Evolutionary conservation across 148 eudicot species (phyloP), one percentile per base, ranked within the genome.

Genomic region (Oxyria digyna): DNA sequence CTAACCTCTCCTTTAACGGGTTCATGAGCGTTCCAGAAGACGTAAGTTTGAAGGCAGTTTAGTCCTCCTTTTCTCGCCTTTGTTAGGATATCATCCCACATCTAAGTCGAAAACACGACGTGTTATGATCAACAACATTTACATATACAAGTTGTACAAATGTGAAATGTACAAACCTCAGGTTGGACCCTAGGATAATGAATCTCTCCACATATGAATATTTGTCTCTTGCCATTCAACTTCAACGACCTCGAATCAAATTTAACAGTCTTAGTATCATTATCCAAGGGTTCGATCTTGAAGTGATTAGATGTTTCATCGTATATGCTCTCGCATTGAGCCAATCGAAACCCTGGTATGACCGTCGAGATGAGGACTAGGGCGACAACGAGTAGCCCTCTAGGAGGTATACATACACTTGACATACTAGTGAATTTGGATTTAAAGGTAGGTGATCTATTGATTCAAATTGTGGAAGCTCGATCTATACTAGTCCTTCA

Each of bases 141-240:
- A 49, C 10, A 10, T 6, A 17, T 55, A 29, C 18, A 55, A 23
- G 10, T 35, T 35, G 38, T 35, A n/a, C 38, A 35, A 35, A 3
- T 35, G 38, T 35, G 4, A 49, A 29, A 46, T 27, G 48, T 11
- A 65, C 49, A 4, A 78, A 81, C 84, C 77, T 71, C 73, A 20
- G 66, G 33, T 48, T 70, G 84, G 1, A 75, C 1, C 55, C 89
- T 82, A 26, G 89, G 80, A 62, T 85, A 85, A 74, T 85, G 89
- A 65, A 85, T 79, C 0, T 87, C 81, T 0, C 89, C 89, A 12
- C 87, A 85, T 64, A 77, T 74, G 5, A 85, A 69, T 21, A 81
- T 46, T 52, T 79, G 62, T 48, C 85, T 77, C 23, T 69, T 79
- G 13, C 89, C 89, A 71, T 79, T 43, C 27, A 85, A 74, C 41